Evolutionary conservation across 2,329 filamentous ascomycete species (phyloP), one percentile per base, ranked within the genome.

Genomic region (Botrytis byssoidea): DNA sequence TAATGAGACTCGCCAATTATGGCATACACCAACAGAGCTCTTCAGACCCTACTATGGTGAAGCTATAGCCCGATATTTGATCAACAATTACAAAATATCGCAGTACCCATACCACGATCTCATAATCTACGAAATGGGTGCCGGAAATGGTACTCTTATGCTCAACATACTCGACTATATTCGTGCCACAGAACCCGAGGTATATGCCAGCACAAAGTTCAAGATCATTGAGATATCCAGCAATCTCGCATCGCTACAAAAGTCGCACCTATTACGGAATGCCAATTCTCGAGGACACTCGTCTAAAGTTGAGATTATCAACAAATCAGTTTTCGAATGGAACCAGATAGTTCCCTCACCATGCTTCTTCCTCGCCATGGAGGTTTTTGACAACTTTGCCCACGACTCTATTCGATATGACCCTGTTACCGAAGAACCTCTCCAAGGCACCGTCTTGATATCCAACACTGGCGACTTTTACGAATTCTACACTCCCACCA

Each of bases 71-170:
- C 91, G 95, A 32, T 98, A 98, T 82, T 89, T 99, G 63, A 91
- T 98, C 77, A 91, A 93, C 77, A 98, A 99, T 85, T 99, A 99
- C 87, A 94, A 96, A 82, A 89, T 98, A 81, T 89, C 97, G 63
- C 89, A 94, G 73, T 98, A 96, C 82, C 96, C 96, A 3, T 98
- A 98, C 85, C 91, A 98, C 83, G 96, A 99, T 83, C 88, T 99
- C 70, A 93, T 97, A 79, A 97, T 99, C 82, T 99, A 98, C 87
- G 96, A 99, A 83, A 97, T 99, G 92, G 96, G 96, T 70, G 96
- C 96, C 57, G 96, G 96, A 79, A 95, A 97, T 79, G 96, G 96
- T 76, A 99, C 97, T 0, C 88, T 99, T 81, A 99, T 99, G 96
- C 88, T 96, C 81, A 99, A 99, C 83, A 95, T 99, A 74, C 88